phyloP scores from a whole-genome alignment of 2,329 filamentous ascomycete species.

The Calycina marina region DNA sequence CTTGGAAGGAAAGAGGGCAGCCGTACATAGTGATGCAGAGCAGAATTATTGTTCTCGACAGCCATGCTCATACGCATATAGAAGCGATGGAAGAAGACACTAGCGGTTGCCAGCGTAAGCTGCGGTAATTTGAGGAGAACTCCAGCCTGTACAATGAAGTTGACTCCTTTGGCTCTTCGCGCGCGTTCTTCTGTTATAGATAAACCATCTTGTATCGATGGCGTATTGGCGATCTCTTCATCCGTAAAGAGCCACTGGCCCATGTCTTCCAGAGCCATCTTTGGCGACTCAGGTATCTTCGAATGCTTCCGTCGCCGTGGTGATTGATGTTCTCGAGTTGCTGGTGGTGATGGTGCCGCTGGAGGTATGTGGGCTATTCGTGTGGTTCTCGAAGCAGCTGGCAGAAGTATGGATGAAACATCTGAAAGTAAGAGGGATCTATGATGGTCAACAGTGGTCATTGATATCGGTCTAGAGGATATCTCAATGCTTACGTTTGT shows the following conservation, averaged over 20 bases:
- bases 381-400: slow-evolving; percentile 31
- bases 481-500: no score
- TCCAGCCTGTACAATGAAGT: slow-evolving; percentile 91
- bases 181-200: slow-evolving; percentile 62
- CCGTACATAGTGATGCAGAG: slow-evolving; percentile 80
- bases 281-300: slow-evolving; percentile 4
- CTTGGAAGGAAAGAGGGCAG: slow-evolving; percentile 2
- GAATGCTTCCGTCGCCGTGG: slow-evolving; percentile 6
- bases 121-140: slow-evolving; percentile 86
- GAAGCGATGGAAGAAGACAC: slow-evolving; percentile 90
- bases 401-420: slow-evolving; percentile 18
- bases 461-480: no score
- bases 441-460: slow-evolving; percentile 48
- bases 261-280: slow-evolving; percentile 24
- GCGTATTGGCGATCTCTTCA: slow-evolving; percentile 68
- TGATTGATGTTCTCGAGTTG: slow-evolving; percentile 39
- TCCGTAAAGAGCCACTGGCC: slow-evolving; percentile 83
- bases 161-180: slow-evolving; percentile 78
- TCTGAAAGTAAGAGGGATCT: slow-evolving; percentile 22
- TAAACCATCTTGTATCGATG: slow-evolving; percentile 74
- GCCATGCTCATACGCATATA: slow-evolving; percentile 83
- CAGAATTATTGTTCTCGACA: slow-evolving; percentile 54
- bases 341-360: slow-evolving; percentile 45
- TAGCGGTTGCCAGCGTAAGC: slow-evolving; percentile 80
- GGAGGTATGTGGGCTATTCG: slow-evolving; percentile 37